Conservation (phyloP, 1,284 basidiomycete genomes). For the Heliocybe sulcata region DNA sequence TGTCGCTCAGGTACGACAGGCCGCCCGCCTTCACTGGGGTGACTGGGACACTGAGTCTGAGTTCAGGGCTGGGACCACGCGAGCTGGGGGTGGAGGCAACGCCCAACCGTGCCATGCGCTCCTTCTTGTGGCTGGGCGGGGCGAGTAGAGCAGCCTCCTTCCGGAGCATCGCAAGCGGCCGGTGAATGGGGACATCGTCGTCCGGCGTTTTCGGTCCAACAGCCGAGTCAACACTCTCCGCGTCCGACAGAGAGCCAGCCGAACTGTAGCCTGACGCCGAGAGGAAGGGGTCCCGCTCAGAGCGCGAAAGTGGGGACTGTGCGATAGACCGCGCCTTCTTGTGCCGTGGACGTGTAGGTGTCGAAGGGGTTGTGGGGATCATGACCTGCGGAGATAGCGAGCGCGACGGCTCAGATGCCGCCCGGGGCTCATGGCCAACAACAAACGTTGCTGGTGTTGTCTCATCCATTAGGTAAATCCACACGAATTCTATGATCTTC, state of each 20-base stretch:
- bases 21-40: not conserved
- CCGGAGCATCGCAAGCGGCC: constrained; percentile 52
- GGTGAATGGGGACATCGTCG: constrained; percentile 22
- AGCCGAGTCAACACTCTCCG: constrained; percentile 17
- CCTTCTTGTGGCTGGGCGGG: constrained; percentile 61
- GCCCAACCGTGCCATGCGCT: constrained; percentile 24
- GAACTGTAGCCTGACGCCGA: constrained; percentile 20
- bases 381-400: constrained; percentile 10
- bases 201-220: constrained; percentile 16
- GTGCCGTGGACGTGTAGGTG: constrained; percentile 12
- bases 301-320: constrained; percentile 25
- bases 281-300: constrained; percentile 22
- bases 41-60: not conserved
- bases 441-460: constrained; percentile 21
- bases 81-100: constrained; percentile 18
- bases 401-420: not conserved
- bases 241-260: constrained; percentile 9
- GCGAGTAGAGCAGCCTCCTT: constrained; percentile 60
- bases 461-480: constrained; percentile 88
- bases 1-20: not conserved
- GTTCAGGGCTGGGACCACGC: not conserved
- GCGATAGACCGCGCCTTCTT: constrained; percentile 21
- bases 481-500: constrained; percentile 90
- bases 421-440: constrained; percentile 2
- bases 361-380: constrained; percentile 10